A percentile compares a stretch with the other conserved stretches of the same genome.
phyloP scores from a whole-genome alignment of 768 basidiomycete genomes.

The Calocybe gangraenosa region DNA sequence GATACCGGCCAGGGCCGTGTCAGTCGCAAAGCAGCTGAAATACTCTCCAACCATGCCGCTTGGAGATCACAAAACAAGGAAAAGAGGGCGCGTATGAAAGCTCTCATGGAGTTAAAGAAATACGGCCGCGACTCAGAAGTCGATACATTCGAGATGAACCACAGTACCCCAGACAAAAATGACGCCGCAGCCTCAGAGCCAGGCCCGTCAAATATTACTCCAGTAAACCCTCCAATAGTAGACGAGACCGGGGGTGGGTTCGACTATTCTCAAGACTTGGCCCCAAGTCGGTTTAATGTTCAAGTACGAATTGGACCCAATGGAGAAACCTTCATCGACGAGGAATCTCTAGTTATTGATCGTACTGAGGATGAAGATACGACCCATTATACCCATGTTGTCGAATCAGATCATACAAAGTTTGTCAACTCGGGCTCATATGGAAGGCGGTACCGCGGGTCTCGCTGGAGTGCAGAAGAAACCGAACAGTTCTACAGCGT shows the following conservation, averaged over 20 bases:
- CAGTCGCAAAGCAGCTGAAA: conserved; percentile 71
- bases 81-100: conserved; percentile 59
- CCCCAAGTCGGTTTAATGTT: conserved; percentile 72
- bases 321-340: conserved; percentile 84
- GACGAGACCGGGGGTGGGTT: conserved; percentile 59
- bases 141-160: conserved; percentile 18
- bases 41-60: conserved; percentile 62
- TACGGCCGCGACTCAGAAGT: conserved; percentile 57
- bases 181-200: conserved; percentile 15
- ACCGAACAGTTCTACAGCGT: conserved; percentile 88
- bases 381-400: conserved; percentile 68
- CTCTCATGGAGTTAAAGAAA: conserved; percentile 68
- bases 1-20: conserved; percentile 79
- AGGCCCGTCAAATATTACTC: conserved; percentile 10
- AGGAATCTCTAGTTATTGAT: conserved; percentile 79
- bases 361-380: conserved; percentile 67
- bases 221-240: conserved; percentile 17
- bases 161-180: conserved; percentile 16
- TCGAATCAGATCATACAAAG: conserved; percentile 78
- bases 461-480: conserved; percentile 87
- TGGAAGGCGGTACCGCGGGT: conserved; percentile 74
- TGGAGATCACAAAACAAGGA: conserved; percentile 72
- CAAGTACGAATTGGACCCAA: conserved; percentile 86
- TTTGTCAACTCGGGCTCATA: conserved; percentile 85
- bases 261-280: conserved; percentile 62